Evolutionary conservation across 2,329 filamentous ascomycete genomes (phyloP).

Genomic region (Alternaria hordeiaustralica): DNA sequence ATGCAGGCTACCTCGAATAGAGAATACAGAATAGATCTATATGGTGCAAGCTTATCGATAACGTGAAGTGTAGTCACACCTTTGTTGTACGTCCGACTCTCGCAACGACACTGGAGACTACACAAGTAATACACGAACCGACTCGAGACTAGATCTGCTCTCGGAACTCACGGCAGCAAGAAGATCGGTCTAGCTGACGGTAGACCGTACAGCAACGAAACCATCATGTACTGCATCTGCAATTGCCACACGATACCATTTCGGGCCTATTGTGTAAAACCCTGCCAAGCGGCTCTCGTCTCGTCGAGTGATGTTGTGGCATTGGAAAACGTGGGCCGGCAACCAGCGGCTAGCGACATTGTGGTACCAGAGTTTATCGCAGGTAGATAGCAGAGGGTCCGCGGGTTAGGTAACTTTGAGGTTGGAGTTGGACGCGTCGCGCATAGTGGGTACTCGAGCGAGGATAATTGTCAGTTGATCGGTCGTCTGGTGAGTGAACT

Average conservation of each 20-base stretch:
- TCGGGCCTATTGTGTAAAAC: constrained; percentile 1
- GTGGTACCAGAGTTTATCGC: constrained; percentile 1
- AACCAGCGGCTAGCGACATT: constrained; percentile 4
- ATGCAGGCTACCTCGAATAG: neutral
- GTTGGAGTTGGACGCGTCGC: neutral
- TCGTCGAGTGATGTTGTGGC: constrained; percentile 8
- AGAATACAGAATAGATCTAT: neutral
- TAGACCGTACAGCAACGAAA: neutral
- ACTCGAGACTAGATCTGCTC: neutral
- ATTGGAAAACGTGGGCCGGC: constrained; percentile 9
- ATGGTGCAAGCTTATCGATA: neutral
- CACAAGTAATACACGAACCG: neutral
- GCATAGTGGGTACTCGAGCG: neutral
- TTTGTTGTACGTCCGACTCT: neutral
- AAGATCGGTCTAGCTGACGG: neutral
- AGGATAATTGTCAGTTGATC: neutral
- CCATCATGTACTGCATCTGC: neutral
- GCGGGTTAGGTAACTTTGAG: constrained; percentile 9
- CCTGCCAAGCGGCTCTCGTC: neutral
- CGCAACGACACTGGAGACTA: neutral
- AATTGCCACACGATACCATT: neutral
- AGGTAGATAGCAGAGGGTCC: constrained; percentile 1
- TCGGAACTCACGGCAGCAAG: neutral
- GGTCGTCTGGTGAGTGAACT: neutral
- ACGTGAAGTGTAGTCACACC: neutral